Evolutionary conservation across 2,329 filamentous ascomycete species (phyloP).

Genomic region (Ophiocordyceps camponoti-floridani): DNA sequence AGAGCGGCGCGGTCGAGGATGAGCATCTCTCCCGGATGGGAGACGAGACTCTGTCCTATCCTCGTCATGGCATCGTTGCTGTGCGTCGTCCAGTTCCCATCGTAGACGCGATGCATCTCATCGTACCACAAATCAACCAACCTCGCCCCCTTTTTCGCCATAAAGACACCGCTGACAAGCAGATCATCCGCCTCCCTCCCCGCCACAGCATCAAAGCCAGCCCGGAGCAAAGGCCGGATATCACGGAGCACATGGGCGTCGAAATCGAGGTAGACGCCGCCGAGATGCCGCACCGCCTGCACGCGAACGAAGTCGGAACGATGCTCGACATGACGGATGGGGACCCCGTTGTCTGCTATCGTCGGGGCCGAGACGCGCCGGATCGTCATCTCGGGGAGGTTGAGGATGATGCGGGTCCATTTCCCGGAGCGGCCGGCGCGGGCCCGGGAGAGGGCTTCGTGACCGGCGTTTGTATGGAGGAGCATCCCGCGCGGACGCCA

Average conservation of each 20-base stretch:
- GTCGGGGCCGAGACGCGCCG: constrained; percentile 14
- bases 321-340: constrained; percentile 5
- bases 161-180: not conserved
- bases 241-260: constrained; percentile 6
- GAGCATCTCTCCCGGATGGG: constrained; percentile 8
- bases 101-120: constrained; percentile 10
- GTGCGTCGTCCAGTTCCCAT: constrained; percentile 11
- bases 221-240: constrained; percentile 3
- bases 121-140: not conserved
- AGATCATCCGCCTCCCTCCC: not conserved
- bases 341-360: constrained; percentile 4
- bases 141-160: not conserved
- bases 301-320: constrained; percentile 8
- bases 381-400: constrained; percentile 6
- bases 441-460: constrained; percentile 2
- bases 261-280: constrained; percentile 8
- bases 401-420: constrained; percentile 9
- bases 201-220: not conserved
- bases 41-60: constrained; percentile 27
- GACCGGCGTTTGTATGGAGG: constrained; percentile 10
- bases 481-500: constrained; percentile 8
- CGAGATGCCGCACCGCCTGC: constrained; percentile 5
- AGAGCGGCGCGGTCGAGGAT: constrained; percentile 9
- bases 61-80: constrained; percentile 9
- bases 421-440: constrained; percentile 1